Evolutionary conservation across 2,329 filamentous ascomycete genomes (phyloP), one percentile per base, ranked within the genome.

Genomic region (Neophaeococcomyces aloes): DNA sequence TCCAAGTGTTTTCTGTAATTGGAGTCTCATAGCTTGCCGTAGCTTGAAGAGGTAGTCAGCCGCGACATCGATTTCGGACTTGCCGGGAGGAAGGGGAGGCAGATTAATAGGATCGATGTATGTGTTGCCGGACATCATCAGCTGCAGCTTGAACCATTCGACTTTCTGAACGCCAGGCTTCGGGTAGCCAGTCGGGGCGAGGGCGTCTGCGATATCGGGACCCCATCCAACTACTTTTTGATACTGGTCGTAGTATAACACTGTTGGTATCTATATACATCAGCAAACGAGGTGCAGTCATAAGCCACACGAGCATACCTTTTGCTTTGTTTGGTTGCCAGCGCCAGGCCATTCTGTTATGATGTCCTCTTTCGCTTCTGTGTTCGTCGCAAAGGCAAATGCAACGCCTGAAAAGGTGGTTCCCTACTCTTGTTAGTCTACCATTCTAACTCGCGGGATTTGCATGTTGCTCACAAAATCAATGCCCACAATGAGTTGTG

Each of bases 191-290:
- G 91, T 96, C 23, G 91, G 91, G 42, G 91, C 89, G 53, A 96
- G 76, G 52, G 91, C 91, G 67, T 96, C 89, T 48, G 91, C 86
- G 57, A 96, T 96, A 71, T 98, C 91, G 45, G 89, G 88, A 50
- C 91, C 91, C 91, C 91, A 98, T 57, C 91, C 91, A n/a, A 96
- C 91, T 38, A 98, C 91, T 66, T 96, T 95, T 61, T 98, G 91
- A 65, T 95, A 94, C 67, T 96, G 89, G 62, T 98, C 91, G 62
- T 98, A 98, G 71, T 98, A 98, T 48, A 98, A 77, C n/a, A 98
- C 91, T 11, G 91, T 96, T 13, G 91, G 91, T 56, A 98, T 96
- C 91, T 94, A 59, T 15, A 32, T n/a, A 7, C 19, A 13, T 27
- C 39, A 45, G 47, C 25, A 44, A 42, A 25, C 13, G 33, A 6